Evolutionary conservation across 495 filamentous ascomycete genomes (phyloP), one percentile per base, ranked within the genome.

Genomic region (Zalerion maritima): DNA sequence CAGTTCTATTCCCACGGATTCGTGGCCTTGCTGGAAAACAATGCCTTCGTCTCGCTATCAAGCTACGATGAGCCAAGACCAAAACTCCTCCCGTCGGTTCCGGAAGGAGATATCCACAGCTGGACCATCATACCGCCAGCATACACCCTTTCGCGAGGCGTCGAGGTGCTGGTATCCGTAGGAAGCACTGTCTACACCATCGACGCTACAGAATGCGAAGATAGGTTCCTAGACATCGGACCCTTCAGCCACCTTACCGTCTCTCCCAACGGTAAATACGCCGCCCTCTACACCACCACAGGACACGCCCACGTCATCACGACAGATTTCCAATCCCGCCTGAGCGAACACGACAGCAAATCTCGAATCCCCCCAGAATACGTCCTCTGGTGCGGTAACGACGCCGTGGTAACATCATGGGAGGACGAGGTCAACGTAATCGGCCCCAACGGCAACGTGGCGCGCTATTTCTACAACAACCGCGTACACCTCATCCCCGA

Each of bases 401-500:
- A 94, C 54, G 81, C 84, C 5, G 83, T 94, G 6, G 74, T 92
- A 25, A 71, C 96, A 35, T 84, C 83, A 9, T 97, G 89, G 89
- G 89, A 94, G 42, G 89, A 97, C 54, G 89, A 97, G 43, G 75
- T 96, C n/a, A 89, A 94, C 46, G 65, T 97, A 24, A 78, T 96
- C 32, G 86, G 85, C 1, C 84, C 83, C 0, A 77, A 74, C 27
- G 83, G 81, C 21, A 71, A 76, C 7, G 67, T 81, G 22, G 68
- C 84, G 19, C 81, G 73, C 42, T 87, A 81, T 45, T 91, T 79
- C 35, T 96, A 96, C 44, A 84, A 96, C 48, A 77, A 74, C 18
- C 76, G 81, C 35, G 75, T 96, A 11, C 89, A 97, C 58, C 62
- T 97, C 5, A 57, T 94, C 18, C 72, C 85, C 3, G 89, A 97